Base-by-base conservation (phyloP, 2,329 filamentous ascomycete species). In the Mariannaea elegans region DNA sequence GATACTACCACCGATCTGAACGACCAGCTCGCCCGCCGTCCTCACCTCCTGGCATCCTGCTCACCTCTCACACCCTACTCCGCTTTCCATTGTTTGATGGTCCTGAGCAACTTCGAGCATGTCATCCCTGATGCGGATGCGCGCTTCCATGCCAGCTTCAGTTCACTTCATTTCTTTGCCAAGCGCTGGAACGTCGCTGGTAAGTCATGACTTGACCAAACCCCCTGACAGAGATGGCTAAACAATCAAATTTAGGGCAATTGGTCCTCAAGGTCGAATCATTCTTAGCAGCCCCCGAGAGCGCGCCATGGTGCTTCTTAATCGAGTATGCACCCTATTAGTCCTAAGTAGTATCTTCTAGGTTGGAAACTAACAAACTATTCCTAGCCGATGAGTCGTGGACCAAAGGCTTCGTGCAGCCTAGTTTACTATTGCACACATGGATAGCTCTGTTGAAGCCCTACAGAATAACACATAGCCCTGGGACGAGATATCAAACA, bases 1-100 rank as follows among this genome's bases (percentile, higher is more conserved):
- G 74, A 76, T 51, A 74, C 73, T 19, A 75, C 73, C n/a, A 70
- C 70, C 36, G 72, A 75, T 31, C 71, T 75, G 47, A 75, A 75
- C 50, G 67, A 72, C 34, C 72, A 74, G 46, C 72, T 76, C 24
- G 66, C 71, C 19, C 71, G 69, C 34, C 66, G 67, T 10, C 72
- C 75, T 9, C 71, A 72, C 18, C 67, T 74, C 19, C 66, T 76
- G 23, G 71, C 70, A 24, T 68, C 70, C n/a, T 73, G 71, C 48
- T 73, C 73, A 12, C 74, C 74, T 8, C 64, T 75, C 34, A 75
- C 73, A 21, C 73, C 73, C 41, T 76, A 73, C 51, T 71, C 71
- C 2, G 73, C 73, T 16, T 76, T 73, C 51, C 74, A 76, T 54
- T 72, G 72, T 21, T 71, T 76, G 47, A 71, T 71, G 60, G 70